Percentiles rank a stretch among this genome's conserved stretches.
phyloP scores from a whole-genome alignment of 306 rosid genomes.

The Vigna reflexopilosa region DNA sequence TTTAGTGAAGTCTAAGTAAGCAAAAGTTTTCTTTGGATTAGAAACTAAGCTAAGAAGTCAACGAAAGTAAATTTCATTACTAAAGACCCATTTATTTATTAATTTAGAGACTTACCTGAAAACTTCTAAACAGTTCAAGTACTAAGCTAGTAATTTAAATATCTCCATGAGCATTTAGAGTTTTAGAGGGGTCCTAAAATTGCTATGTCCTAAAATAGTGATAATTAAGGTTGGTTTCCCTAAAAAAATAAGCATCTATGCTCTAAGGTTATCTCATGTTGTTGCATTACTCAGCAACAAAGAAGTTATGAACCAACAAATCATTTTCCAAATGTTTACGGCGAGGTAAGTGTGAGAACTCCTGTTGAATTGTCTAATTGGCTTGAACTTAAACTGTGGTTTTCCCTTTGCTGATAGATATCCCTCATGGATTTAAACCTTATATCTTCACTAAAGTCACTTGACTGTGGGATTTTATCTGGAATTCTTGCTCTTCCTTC shows the following conservation, averaged over 20 bases:
- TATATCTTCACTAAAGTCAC: conserved; percentile 44
- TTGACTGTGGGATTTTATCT: conserved; percentile 42
- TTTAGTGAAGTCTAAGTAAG: too few relatives aligned
- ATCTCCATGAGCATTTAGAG: neutral
- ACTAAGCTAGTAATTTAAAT: too few relatives aligned
- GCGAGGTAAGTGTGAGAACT: conserved; percentile 18
- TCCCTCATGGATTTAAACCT: conserved; percentile 56
- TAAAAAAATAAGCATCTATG: conserved; percentile 7
- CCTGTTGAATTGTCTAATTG: conserved; percentile 40
- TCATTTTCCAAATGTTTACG: conserved; percentile 36
- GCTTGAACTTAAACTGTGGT: conserved; percentile 43
- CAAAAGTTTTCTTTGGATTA: too few relatives aligned
- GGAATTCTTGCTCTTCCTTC: conserved; percentile 56
- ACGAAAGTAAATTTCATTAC: too few relatives aligned
- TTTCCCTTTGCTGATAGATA: conserved; percentile 41
- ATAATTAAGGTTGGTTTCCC: neutral
- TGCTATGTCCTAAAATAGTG: conserved; percentile 6
- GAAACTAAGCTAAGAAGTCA: too few relatives aligned
- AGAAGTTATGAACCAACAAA: conserved; percentile 13
- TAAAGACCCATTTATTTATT: too few relatives aligned
- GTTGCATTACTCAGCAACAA: conserved; percentile 16
- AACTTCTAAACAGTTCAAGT: too few relatives aligned
- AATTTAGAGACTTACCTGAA: too few relatives aligned
- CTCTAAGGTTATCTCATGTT: neutral
- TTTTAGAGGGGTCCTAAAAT: neutral